A percentile compares a stretch with the other conserved stretches of the same genome.
Evolutionary conservation across 371 early-diverging fungal genomes (phyloP).

Genomic region (Apophysomyces sp.): DNA sequence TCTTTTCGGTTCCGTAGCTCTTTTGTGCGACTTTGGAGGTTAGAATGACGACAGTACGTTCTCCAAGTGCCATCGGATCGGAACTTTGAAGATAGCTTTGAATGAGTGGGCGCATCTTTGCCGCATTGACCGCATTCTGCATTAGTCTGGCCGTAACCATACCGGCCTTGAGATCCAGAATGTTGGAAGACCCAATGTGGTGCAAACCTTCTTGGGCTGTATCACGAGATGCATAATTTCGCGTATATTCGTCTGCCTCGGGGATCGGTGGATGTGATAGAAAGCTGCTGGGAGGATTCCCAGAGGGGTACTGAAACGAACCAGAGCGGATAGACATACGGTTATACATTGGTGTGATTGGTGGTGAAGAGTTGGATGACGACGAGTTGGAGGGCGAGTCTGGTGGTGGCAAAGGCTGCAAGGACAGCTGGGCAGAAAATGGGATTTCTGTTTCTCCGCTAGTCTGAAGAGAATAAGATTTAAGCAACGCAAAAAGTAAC

Average conservation of each 20-base stretch:
- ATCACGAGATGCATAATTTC: not conserved
- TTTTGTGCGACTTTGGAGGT: slow-evolving; percentile 85
- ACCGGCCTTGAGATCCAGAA: slow-evolving; percentile 9
- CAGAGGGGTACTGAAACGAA: not conserved
- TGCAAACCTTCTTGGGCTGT: slow-evolving; percentile 8
- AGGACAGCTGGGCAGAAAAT: slow-evolving; percentile 11
- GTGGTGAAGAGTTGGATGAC: slow-evolving; percentile 25
- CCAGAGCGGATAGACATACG: not conserved
- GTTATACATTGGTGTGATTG: slow-evolving; percentile 24
- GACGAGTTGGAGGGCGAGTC: slow-evolving; percentile 17
- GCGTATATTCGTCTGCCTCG: slow-evolving; percentile 1
- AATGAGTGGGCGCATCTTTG: slow-evolving; percentile 31
- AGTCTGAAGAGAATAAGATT: no score
- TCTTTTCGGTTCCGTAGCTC: slow-evolving; percentile 84
- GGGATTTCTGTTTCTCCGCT: not conserved
- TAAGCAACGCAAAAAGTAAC: no score
- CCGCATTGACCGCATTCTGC: slow-evolving; percentile 15
- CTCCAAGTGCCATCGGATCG: slow-evolving; percentile 65
- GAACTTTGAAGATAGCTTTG: slow-evolving; percentile 41
- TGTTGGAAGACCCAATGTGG: slow-evolving; percentile 4
- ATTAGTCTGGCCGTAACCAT: slow-evolving; percentile 22
- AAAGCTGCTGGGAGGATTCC: not conserved
- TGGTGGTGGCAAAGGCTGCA: slow-evolving; percentile 9
- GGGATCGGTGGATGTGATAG: not conserved
- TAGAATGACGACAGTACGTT: slow-evolving; percentile 70